A percentile compares a stretch with the other conserved stretches of the same genome.
phyloP scores from a whole-genome alignment of 108 stramenopile species.

The Aurantiochytrium sp. region DNA sequence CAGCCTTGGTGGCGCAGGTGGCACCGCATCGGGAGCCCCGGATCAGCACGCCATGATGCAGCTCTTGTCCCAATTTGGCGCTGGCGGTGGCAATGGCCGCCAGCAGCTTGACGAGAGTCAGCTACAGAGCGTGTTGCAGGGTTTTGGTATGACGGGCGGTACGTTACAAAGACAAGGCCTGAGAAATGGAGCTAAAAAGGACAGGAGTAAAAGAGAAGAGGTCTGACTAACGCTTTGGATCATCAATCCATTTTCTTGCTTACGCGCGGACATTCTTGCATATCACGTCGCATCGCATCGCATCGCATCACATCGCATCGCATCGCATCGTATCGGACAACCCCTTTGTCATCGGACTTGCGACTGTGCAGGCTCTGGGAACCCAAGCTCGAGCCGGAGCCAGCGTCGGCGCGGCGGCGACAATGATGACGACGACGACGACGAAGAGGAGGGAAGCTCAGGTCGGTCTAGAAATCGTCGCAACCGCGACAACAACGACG shows the following conservation, averaged over 20 bases:
- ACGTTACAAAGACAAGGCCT: neutral
- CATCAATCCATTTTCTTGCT: no score
- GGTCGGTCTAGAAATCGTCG: slow-evolving; percentile 25
- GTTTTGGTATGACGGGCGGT: neutral
- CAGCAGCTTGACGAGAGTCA: slow-evolving; percentile 15
- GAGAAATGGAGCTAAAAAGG: no score
- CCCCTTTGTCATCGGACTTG: no score
- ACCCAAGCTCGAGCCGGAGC: neutral
- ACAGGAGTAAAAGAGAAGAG: no score
- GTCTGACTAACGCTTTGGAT: no score
- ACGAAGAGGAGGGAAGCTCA: slow-evolving; percentile 28
- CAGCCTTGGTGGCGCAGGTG: slow-evolving; percentile 25
- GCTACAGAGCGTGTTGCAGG: slow-evolving; percentile 29
- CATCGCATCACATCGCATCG: no score
- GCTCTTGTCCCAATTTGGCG: slow-evolving; percentile 13
- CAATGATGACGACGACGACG: slow-evolving; percentile 20
- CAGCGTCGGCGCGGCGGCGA: slow-evolving; percentile 4
- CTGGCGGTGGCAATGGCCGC: slow-evolving; percentile 13
- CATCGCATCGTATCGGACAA: no score
- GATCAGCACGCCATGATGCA: slow-evolving; percentile 26
- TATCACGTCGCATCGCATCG: no score
- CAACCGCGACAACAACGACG: slow-evolving; percentile 14
- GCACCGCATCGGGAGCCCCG: neutral
- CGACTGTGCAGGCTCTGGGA: no score
- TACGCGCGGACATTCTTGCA: no score